A percentile compares a stretch with the other conserved stretches of the same genome.
These are phyloP conservation scores for Zarea fungicola DNA, from an alignment of 2,329 filamentous ascomycete genomes.

Conservation along the genomic window DNA sequence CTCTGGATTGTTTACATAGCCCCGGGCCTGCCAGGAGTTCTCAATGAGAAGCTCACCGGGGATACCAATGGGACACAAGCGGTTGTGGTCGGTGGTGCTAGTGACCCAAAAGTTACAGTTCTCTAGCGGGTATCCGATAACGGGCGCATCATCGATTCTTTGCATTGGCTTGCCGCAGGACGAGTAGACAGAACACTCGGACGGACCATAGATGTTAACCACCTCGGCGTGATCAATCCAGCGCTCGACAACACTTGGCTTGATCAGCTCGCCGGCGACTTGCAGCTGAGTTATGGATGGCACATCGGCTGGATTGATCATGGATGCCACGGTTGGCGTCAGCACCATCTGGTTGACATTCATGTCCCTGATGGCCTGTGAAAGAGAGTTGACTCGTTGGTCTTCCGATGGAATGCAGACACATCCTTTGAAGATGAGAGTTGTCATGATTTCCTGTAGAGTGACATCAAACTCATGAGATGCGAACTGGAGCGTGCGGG, in stretches of 20 bases:
- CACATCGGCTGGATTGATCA: background rate
- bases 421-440: background rate
- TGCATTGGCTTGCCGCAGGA: background rate
- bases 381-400: conserved; percentile 2
- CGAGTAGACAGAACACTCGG: conserved; percentile 30
- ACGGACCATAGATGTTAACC: conserved; percentile 37
- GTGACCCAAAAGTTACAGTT: conserved; percentile 17
- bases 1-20: conserved; percentile 37
- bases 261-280: conserved; percentile 25
- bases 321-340: conserved; percentile 15
- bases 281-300: background rate
- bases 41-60: conserved; percentile 29
- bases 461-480: conserved; percentile 11
- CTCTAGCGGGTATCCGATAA: conserved; percentile 2
- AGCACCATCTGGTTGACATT: conserved; percentile 1
- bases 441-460: background rate
- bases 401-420: conserved; percentile 1
- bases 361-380: background rate
- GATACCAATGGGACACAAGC: conserved; percentile 19
- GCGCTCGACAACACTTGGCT: conserved; percentile 20
- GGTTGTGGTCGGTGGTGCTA: conserved; percentile 14
- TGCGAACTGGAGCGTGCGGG: conserved; percentile 8
- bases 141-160: background rate
- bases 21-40: conserved; percentile 40
- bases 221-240: conserved; percentile 25